Conservation (phyloP, 331 rosid species). For the Acacia concinna region DNA sequence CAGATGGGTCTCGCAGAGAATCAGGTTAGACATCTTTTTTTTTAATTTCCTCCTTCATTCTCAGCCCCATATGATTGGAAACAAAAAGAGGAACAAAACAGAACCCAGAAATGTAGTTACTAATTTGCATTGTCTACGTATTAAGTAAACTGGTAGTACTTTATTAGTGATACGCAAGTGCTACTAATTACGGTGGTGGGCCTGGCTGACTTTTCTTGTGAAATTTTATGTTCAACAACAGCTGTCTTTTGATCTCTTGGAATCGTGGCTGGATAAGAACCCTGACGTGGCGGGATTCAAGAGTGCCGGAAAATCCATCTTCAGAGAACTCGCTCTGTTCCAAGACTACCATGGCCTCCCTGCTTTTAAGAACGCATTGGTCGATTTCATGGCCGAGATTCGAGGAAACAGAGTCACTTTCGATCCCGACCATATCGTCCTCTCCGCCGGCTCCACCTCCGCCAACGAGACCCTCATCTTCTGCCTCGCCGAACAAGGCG, state of each 20-base stretch:
- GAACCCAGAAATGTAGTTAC: background rate
- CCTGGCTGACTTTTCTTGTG: background rate
- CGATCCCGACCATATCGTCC: constrained; percentile 76
- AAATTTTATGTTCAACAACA: constrained; percentile 24
- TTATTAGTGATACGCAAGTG: background rate
- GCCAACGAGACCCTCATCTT: constrained; percentile 93
- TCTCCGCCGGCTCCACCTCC: constrained; percentile 91
- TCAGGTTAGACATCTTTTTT: constrained; percentile 45
- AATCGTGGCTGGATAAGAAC: constrained; percentile 80
- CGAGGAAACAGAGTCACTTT: constrained; percentile 78
- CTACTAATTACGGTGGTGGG: background rate
- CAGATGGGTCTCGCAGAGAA: constrained; percentile 99
- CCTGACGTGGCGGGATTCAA: constrained; percentile 77
- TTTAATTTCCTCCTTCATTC: background rate
- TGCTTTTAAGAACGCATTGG: constrained; percentile 79
- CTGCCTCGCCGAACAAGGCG: constrained; percentile 81
- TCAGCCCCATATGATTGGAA: background rate
- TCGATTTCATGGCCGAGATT: constrained; percentile 85
- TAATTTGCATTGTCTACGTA: background rate
- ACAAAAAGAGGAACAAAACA: background rate
- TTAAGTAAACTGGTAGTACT: background rate
- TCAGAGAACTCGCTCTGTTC: constrained; percentile 90
- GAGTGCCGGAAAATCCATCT: constrained; percentile 74
- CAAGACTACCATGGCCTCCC: constrained; percentile 94
- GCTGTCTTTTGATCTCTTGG: constrained; percentile 80